Evolutionary conservation across 345 rosid species (phyloP), one percentile per base, ranked within the genome.

Genomic region (Bretschneidera sinensis): DNA sequence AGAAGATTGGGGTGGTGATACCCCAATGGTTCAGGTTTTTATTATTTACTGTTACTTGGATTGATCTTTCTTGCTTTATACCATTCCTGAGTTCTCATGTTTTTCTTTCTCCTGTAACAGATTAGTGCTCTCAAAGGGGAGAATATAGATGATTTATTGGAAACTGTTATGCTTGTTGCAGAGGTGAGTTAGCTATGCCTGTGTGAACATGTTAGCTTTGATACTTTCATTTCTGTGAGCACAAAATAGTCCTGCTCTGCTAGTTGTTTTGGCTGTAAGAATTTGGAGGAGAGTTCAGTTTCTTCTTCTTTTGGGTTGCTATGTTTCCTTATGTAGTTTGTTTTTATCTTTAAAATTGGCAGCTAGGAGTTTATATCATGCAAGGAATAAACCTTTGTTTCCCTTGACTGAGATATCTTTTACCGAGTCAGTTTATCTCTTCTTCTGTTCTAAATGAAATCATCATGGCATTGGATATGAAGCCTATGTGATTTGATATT

Each of bases 1-100:
- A 19, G 99, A 94, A 79, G 96, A 83, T 54, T 94, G 99, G 99
- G 99, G 97, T 65, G 99, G 99, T 59, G 87, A 89, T 69, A 75
- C 76, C 72, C 96, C 99, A 60, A 83, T 94, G 99, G 87, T 94
- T 86, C 90, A 83, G 96, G 99, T 94, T 51, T 55, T 59, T 68
- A 23, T 59, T 64, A 24, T 57, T 56, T 69, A 57, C 50, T 65
- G 50, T 21, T 50, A 33, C n/a, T 64, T 65, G 60, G 33, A 54
- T 60, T 22, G 61, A 54, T 61, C 43, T 68, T 79, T 67, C 43
- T 28, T 61, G 24, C 52, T 72, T 54, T 53, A 16, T 63, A 20
- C 22, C 53, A 61, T 68, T 33, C 51, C 31, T 34, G 57, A 63
- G 59, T 7, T 51, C 73, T 81, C 66, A 70, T 48, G 54, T 35